Base-by-base conservation (phyloP, 176 grass and related monocot species). In the Eremochloa ophiuroides region DNA sequence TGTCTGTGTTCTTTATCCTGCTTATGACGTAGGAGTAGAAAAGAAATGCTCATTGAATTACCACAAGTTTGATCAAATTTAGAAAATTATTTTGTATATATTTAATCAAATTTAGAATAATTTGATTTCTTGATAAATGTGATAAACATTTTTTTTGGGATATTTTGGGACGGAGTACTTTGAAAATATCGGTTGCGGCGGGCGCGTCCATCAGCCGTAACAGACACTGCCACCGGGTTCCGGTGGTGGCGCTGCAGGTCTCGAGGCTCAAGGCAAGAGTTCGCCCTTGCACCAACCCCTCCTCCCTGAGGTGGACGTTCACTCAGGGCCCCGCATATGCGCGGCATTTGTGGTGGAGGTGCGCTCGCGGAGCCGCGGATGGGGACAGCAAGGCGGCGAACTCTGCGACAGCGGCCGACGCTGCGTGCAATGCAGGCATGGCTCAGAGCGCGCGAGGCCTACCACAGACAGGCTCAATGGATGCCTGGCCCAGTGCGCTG, bases 381-480 rank as follows among this genome's bases (percentile, higher is more conserved):
- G 13, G 56, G 23, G 27, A 77, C 15, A 26, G 75, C 37, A 9
- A 62, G 56, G n/a, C 74, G 15, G 1, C 58, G 4, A 27, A 20
- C 7, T 53, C 76, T 42, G 41, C 33, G 4, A 6, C 22, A 29
- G 9, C 7, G 29, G 66, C 34, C 15, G 12, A 63, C 73, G 69
- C 64, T 0, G 38, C 8, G 60, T 44, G 22, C 71, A 40, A n/a
- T n/a, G n/a, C n/a, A n/a, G 62, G 16, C 38, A 62, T 33, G 23
- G 17, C 41, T 48, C 17, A 30, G 30, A 56, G 48, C 25, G 61
- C 48, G 17, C 50, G 18, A 25, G 7, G 18, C 35, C 68, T 53
- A 62, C 22, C 80, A 44, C 26, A 42, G 10, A 17, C 15, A 47
- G 44, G 55, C 68, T 84, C 80, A 47, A 88, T 42, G 59, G 59